Base-by-base conservation (phyloP, 1,139 yeast species). In the Hyphopichia fennica region DNA sequence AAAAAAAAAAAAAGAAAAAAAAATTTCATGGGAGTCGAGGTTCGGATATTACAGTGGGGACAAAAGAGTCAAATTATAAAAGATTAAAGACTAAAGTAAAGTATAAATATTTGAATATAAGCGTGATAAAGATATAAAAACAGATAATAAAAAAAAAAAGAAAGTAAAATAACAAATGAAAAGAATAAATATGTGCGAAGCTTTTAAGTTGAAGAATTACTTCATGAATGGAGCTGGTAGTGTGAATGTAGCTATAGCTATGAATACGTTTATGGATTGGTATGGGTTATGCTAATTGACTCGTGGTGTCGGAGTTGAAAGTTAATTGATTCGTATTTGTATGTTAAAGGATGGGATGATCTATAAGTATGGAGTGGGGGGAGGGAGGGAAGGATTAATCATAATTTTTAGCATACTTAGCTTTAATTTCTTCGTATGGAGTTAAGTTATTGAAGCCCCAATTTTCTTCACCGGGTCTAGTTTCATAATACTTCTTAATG, bases 401-500 rank as follows among this genome's bases (percentile, higher is more conserved):
- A 39, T 61, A 52, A 48, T 51, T 52, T 52, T 63, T 65, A 39
- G 65, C 60, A 51, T 69, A 72, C 52, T 71, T 72, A 38, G 75
- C 73, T 57, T 65, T 69, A 47, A 73, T 72, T 52, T 74, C 76
- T 39, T 72, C 77, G 41, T 60, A 67, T 29, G 78, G 75, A 60
- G 69, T 69, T 62, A 70, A 67, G 36, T 57, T 47, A 33, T 57
- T 55, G 51, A 73, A 72, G 22, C 77, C 77, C 79, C 79, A 74
- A 27, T 57, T 67, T 56, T 72, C 78, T 58, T 74, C 79, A 36
- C 79, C 79, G 11, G 75, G 71, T 58, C 91, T 73, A 41, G 75
- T 77, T 63, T 81, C 87, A 61, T 84, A 84, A 62, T 85, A 85
- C 60, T 80, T 84, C 52, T 75, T 71, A 45, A 85, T 71, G 58